These are phyloP conservation scores for Ballota nigra DNA, from an alignment of 257 asterid species.

Conservation along the genomic window DNA sequence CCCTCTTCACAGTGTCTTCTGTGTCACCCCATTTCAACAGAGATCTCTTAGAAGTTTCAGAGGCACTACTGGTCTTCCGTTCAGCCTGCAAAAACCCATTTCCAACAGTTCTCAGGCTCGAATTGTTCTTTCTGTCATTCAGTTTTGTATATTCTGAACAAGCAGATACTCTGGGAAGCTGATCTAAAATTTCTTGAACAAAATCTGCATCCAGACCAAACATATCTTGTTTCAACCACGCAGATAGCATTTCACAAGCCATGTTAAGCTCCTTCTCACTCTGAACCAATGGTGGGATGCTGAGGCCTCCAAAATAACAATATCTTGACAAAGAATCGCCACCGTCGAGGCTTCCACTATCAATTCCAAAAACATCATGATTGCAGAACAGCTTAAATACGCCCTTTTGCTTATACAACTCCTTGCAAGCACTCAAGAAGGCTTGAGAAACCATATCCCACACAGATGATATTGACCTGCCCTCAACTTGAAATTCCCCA, in stretches of 20 bases:
- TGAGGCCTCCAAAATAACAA: constrained; percentile 45
- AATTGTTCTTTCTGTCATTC: constrained; percentile 47
- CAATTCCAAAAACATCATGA: constrained; percentile 41
- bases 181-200: constrained; percentile 85
- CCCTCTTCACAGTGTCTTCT: constrained; percentile 39
- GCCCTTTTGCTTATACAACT: constrained; percentile 63
- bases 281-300: constrained; percentile 44
- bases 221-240: constrained; percentile 77
- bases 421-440: constrained; percentile 41
- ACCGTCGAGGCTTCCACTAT: constrained; percentile 30
- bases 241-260: constrained; percentile 53
- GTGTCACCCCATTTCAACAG: constrained; percentile 34
- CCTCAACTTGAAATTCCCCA: constrained; percentile 77
- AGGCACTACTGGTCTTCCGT: constrained; percentile 43
- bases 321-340: constrained; percentile 58
- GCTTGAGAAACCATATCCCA: constrained; percentile 73
- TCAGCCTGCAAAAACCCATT: constrained; percentile 78
- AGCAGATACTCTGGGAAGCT: constrained; percentile 65
- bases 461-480: constrained; percentile 57
- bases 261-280: constrained; percentile 47
- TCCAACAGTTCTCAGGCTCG: constrained; percentile 55
- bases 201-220: constrained; percentile 81
- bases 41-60: constrained; percentile 39
- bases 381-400: constrained; percentile 61
- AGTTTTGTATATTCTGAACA: constrained; percentile 61